Evolutionary conservation across 2,329 filamentous ascomycete genomes (phyloP), one percentile per base, ranked within the genome.

Genomic region (Aspergillus pseudotamarii): DNA sequence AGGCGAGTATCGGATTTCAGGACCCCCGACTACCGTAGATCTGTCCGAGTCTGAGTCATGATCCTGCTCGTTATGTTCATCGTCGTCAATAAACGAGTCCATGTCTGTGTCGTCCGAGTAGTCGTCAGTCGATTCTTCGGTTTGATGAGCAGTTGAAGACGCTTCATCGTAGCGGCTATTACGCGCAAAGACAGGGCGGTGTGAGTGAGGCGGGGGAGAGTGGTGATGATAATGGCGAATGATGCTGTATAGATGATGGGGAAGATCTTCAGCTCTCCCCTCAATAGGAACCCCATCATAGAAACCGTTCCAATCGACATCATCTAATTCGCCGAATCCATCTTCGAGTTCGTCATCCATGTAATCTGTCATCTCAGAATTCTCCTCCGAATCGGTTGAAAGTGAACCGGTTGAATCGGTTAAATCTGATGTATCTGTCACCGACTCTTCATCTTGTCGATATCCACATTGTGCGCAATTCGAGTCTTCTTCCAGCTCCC

Each of bases 401-500:
- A 41, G 8, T 41, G 76, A 69, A 51, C 70, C 78, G 38, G 38
- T 19, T 10, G 38, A 41, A 41, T 8, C 16, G 8, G 76, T 16
- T 16, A 16, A 16, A 36, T 36, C 34, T 16, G 34, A 76, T 75
- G 76, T 71, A 53, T 71, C 77, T 69, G 71, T 78, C 28, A 69
- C 75, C 62, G 75, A 76, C 59, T 74, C 78, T 21, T 76, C 78
- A 54, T 84, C 82, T 26, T 82, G 78, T 57, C 82, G 80, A 58
- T 84, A 85, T 57, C 84, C 82, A 62, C 89, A 91, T 23, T 81
- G 78, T 26, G 72, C 66, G 69, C 89, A 91, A 4, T 69, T 74
- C 68, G 68, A 59, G 61, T 86, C 85, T 50, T 88, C 86, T 71
- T 88, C 86, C 54, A 91, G 79, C 73, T 91, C 89, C 82, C 85